These are phyloP conservation scores for Lycium ferocissimum DNA, from an alignment of 257 asterid genomes.

Conservation along the genomic window DNA sequence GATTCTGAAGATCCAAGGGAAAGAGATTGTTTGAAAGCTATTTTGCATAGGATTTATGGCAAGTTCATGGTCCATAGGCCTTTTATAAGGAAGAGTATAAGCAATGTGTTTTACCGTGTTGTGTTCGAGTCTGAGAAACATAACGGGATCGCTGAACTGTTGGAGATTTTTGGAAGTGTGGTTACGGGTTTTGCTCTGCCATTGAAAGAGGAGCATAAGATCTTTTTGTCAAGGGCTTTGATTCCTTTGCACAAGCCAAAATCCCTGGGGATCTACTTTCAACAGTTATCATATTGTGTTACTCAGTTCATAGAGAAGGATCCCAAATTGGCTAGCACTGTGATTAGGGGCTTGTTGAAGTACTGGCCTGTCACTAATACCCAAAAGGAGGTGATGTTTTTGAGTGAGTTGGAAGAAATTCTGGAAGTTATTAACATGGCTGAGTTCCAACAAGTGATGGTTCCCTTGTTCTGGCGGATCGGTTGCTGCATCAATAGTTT, in stretches of 20 bases:
- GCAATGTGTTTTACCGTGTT: slow-evolving; percentile 71
- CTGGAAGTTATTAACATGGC: slow-evolving; percentile 69
- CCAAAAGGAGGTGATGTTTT: slow-evolving; percentile 89
- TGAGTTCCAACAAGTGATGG: slow-evolving; percentile 81
- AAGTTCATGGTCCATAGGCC: slow-evolving; percentile 84
- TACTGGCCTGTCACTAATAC: slow-evolving; percentile 88
- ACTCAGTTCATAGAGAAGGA: slow-evolving; percentile 83
- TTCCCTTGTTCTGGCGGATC: slow-evolving; percentile 75
- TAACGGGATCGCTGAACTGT: slow-evolving; percentile 78
- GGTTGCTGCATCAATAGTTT: slow-evolving; percentile 71
- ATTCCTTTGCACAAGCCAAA: slow-evolving; percentile 87
- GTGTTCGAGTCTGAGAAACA: slow-evolving; percentile 78
- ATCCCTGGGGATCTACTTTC: slow-evolving; percentile 75
- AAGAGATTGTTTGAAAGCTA: slow-evolving; percentile 77
- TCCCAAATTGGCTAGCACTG: slow-evolving; percentile 69
- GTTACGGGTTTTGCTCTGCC: slow-evolving; percentile 90
- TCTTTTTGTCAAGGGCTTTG: slow-evolving; percentile 67
- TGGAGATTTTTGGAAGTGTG: slow-evolving; percentile 92
- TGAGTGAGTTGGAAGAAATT: slow-evolving; percentile 88
- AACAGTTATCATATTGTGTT: slow-evolving; percentile 80
- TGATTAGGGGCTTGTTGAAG: slow-evolving; percentile 73
- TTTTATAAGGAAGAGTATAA: slow-evolving; percentile 70
- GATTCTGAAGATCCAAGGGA: slow-evolving; percentile 94
- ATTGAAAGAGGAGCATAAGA: slow-evolving; percentile 85
- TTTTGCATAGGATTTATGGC: slow-evolving; percentile 84